Evolutionary conservation across 129 eudicot species (phyloP).

Genomic region (Heracleum sosnowskyi): DNA sequence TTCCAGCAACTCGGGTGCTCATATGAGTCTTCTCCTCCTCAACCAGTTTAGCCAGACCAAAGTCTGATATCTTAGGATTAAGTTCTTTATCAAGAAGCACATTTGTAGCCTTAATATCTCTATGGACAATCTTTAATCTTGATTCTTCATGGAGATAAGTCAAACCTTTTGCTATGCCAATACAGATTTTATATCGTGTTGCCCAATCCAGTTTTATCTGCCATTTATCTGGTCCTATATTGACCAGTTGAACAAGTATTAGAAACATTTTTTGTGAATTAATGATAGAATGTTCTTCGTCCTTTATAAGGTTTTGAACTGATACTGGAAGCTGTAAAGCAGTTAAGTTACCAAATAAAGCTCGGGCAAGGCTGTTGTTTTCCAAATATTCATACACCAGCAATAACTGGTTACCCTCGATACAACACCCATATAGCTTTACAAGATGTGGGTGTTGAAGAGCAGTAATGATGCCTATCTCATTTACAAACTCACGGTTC

Average conservation of each 20-base stretch:
- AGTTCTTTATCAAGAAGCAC: constrained; percentile 46
- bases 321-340: background rate
- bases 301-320: background rate
- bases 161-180: constrained; percentile 53
- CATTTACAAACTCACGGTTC: constrained; percentile 50
- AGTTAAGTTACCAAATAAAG: constrained; percentile 36
- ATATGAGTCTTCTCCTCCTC: constrained; percentile 53
- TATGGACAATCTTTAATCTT: constrained; percentile 41
- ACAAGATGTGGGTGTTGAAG: constrained; percentile 56
- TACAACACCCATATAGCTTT: constrained; percentile 46
- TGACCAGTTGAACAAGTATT: background rate
- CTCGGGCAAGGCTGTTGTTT: constrained; percentile 53
- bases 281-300: background rate
- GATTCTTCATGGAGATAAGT: constrained; percentile 61
- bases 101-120: constrained; percentile 58
- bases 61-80: constrained; percentile 48
- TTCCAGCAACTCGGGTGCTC: constrained; percentile 57
- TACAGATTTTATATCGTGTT: constrained; percentile 36
- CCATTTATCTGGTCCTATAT: constrained; percentile 31
- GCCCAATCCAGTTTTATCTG: constrained; percentile 42
- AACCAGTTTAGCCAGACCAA: constrained; percentile 51
- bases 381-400: constrained; percentile 53
- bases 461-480: constrained; percentile 58
- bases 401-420: constrained; percentile 42
- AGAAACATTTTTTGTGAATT: background rate